Evolutionary conservation across 2,329 filamentous ascomycete species (phyloP).

Genomic region (Trichoderma asperellum): DNA sequence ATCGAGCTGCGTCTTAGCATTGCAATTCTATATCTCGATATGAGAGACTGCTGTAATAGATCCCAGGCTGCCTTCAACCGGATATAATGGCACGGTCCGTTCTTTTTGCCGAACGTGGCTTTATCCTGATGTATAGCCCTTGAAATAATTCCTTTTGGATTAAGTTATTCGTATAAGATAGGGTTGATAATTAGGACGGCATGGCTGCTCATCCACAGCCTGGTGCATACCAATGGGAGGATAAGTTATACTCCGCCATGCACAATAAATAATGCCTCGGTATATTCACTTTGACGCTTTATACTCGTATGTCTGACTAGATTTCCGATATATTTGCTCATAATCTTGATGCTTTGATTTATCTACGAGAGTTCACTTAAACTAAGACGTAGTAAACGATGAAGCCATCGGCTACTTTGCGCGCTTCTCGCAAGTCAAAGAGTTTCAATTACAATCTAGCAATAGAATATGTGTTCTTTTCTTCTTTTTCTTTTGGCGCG

Average conservation of each 20-base stretch:
- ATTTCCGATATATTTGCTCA: not conserved
- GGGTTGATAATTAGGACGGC: not conserved
- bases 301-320: not conserved
- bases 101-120: not conserved
- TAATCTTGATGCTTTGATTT: not conserved
- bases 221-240: not conserved
- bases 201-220: not conserved
- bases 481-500: no score
- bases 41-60: not conserved
- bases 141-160: not conserved
- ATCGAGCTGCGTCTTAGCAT: not conserved
- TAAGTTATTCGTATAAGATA: not conserved
- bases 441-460: not conserved
- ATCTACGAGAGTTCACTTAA: not conserved
- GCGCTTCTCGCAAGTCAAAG: not conserved
- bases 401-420: not conserved
- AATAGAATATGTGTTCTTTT: not conserved
- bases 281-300: not conserved
- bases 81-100: no score
- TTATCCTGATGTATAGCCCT: not conserved
- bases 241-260: not conserved
- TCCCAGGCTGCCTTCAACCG: not conserved
- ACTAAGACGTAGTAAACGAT: not conserved
- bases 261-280: not conserved
- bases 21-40: not conserved